phyloP scores from a whole-genome alignment of 2,329 filamentous ascomycete species.

The Diaporthe ampelina region DNA sequence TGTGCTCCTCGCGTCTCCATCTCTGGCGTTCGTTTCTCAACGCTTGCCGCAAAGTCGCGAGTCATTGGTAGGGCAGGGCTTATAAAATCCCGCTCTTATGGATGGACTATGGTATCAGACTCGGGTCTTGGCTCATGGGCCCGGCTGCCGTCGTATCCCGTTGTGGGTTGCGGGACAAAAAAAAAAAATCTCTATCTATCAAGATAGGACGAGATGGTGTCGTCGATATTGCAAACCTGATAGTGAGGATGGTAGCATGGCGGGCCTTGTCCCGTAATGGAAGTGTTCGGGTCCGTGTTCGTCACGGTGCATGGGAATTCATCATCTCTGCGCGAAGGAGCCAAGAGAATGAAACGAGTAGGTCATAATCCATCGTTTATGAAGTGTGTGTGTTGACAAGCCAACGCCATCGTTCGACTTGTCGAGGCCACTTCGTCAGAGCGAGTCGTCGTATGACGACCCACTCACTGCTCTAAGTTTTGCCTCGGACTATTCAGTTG shows the following conservation, averaged over 20 bases:
- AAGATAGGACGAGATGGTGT: constrained; percentile 21
- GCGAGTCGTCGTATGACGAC: constrained; percentile 15
- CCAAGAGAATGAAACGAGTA: constrained; percentile 1
- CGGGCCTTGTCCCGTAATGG: background rate
- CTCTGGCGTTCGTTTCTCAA: background rate
- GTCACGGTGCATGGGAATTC: background rate
- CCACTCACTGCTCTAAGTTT: background rate
- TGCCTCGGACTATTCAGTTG: constrained; percentile 5
- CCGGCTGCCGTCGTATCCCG: constrained; percentile 20
- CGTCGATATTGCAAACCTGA: constrained; percentile 20
- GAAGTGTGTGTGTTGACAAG: constrained; percentile 1
- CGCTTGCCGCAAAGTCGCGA: background rate
- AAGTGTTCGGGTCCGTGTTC: background rate
- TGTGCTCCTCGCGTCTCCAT: background rate
- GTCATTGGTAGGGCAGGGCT: background rate
- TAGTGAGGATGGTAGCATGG: background rate
- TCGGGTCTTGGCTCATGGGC: background rate
- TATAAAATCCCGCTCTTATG: background rate
- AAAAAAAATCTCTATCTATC: no score
- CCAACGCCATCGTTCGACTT: background rate
- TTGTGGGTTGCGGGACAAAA: background rate
- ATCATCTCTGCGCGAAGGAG: background rate
- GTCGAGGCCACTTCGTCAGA: background rate
- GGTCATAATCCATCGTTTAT: background rate
- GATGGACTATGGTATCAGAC: background rate